These are phyloP conservation scores for Gnomoniopsis smithogilvyi DNA, from an alignment of 2,329 filamentous ascomycete species.

Conservation along the genomic window DNA sequence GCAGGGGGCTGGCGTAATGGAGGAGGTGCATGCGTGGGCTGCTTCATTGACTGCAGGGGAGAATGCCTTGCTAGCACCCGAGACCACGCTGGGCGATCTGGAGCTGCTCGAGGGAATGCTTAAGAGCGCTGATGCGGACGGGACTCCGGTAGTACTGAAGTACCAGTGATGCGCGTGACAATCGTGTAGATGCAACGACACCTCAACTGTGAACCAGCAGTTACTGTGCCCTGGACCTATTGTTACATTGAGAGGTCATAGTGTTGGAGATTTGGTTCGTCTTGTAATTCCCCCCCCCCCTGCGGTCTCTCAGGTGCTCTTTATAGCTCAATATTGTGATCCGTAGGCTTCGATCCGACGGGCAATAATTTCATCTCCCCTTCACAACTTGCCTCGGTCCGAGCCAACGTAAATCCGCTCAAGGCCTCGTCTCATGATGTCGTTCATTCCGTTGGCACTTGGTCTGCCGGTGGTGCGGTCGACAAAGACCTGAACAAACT, in stretches of 20 bases:
- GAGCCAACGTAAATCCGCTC: slow-evolving; percentile 47
- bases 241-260: too few relatives aligned
- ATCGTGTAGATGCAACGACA: too few relatives aligned
- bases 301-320: too few relatives aligned
- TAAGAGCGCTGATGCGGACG: slow-evolving; percentile 42
- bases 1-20: slow-evolving; percentile 45
- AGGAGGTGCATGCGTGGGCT: slow-evolving; percentile 61
- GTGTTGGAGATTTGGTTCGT: too few relatives aligned
- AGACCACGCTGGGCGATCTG: slow-evolving; percentile 59
- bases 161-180: slow-evolving; percentile 26
- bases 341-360: background rate
- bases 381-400: slow-evolving; percentile 24
- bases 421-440: slow-evolving; percentile 55
- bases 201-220: too few relatives aligned
- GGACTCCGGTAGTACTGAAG: slow-evolving; percentile 37
- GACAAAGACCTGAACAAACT: slow-evolving; percentile 82
- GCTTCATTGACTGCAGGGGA: slow-evolving; percentile 46
- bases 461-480: slow-evolving; percentile 68
- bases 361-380: background rate
- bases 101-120: slow-evolving; percentile 54
- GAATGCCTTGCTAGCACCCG: slow-evolving; percentile 50
- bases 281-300: too few relatives aligned
- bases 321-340: too few relatives aligned
- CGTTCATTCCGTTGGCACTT: slow-evolving; percentile 61
- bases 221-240: too few relatives aligned